Percentiles rank a stretch among this genome's conserved stretches.
phyloP scores from a whole-genome alignment of 1,284 basidiomycete species.

The Trichosporon inkin region DNA sequence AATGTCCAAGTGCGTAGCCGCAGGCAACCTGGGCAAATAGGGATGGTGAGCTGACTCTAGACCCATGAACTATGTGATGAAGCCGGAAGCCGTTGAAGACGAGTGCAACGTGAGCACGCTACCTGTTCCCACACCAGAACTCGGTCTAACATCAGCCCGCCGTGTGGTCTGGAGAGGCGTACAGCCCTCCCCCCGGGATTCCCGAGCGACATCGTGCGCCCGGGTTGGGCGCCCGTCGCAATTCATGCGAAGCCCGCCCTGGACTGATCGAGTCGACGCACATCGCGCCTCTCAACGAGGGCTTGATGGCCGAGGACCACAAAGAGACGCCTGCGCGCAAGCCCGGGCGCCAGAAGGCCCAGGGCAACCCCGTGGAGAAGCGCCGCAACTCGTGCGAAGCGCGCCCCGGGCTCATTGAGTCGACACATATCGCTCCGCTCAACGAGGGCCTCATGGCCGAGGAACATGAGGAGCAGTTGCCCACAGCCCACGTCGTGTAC shows the following conservation, averaged over 20 bases:
- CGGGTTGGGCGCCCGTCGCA: slow-evolving; percentile 16
- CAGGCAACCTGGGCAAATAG: background rate
- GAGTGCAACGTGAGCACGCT: background rate
- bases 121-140: too few species aligned
- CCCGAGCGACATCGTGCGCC: background rate
- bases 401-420: slow-evolving; percentile 18
- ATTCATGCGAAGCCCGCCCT: slow-evolving; percentile 22
- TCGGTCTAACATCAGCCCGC: background rate
- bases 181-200: background rate
- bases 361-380: background rate
- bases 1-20: background rate
- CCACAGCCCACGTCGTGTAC: too few species aligned
- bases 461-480: slow-evolving; percentile 8
- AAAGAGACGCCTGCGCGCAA: background rate
- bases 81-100: background rate
- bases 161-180: background rate
- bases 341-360: background rate
- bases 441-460: slow-evolving; percentile 17
- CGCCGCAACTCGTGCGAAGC: slow-evolving; percentile 16
- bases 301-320: slow-evolving; percentile 10
- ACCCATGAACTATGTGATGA: background rate
- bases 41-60: background rate
- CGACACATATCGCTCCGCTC: slow-evolving; percentile 20
- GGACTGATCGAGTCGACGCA: slow-evolving; percentile 22
- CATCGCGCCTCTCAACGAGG: slow-evolving; percentile 23